Evolutionary conservation across 768 basidiomycete genomes (phyloP), one percentile per base, ranked within the genome.

Genomic region (Chiua virens): DNA sequence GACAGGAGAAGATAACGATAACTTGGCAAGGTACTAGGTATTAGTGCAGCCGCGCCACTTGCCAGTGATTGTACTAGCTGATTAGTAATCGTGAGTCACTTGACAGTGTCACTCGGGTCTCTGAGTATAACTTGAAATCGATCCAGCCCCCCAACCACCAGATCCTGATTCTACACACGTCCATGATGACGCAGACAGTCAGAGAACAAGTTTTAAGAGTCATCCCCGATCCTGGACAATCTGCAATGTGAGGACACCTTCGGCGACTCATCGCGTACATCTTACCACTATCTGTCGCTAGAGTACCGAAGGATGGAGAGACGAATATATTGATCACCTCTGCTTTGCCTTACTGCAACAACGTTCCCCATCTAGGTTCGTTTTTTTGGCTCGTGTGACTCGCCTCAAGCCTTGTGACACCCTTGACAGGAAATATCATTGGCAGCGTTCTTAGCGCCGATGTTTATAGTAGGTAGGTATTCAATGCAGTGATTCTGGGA

Each of bases 401-500:
- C 22, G 8, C 20, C 28, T 49, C 23, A 15, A 15, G 32, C 13
- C 55, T 47, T 43, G 20, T 50, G 37, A 56, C 22, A 23, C 32
- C 28, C 18, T 41, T 27, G 46, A 43, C 51, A 81, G 91, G 90
- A 43, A 92, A 94, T 67, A 89, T 93, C 63, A 95, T 95, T 59
- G 95, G 96, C 53, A 98, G 96, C 58, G 94, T 90, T 8, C 78
- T 98, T 27, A 98, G 95, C 61, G 97, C 97, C 3, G 97, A 98
- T 68, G 95, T 98, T 30, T 98, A 88, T 71, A 94, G 92, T 60
- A 79, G 97, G 82, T 97, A 72, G 62, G 86, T 77, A 21, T 27
- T 32, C 20, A n/a, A 4, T 11, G 28, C 10, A 11, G 17, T 25
- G 25, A 35, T 45, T 35, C 45, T 28, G 6, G 30, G 20, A 43